Evolutionary conservation across 305 asterid genomes (phyloP).

Genomic region (Fraxinus latifolia): DNA sequence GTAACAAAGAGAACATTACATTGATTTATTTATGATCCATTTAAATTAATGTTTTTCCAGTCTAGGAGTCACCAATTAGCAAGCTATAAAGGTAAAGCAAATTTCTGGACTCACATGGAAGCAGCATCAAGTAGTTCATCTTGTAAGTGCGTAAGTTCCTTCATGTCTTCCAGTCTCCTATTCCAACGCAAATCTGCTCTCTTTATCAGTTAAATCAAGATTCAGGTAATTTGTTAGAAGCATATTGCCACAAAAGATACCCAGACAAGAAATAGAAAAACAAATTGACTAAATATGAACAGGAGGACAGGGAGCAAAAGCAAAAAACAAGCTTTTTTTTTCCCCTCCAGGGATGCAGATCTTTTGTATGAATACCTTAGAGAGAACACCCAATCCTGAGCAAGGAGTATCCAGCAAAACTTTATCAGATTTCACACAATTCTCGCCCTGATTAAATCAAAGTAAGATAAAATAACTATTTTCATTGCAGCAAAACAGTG

Average conservation of each 20-base stretch:
- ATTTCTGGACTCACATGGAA: constrained; percentile 47
- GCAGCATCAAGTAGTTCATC: constrained; percentile 87
- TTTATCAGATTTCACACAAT: constrained; percentile 57
- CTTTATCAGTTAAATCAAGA: constrained; percentile 35
- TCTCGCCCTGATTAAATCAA: constrained; percentile 38
- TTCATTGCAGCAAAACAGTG: neutral
- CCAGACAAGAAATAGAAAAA: neutral
- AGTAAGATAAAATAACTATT: neutral
- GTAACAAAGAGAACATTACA: neutral
- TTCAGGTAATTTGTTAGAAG: neutral
- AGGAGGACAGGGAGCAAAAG: neutral
- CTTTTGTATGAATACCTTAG: constrained; percentile 51
- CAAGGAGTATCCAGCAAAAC: constrained; percentile 95
- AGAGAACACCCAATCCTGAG: constrained; percentile 92
- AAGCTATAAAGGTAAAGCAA: constrained; percentile 16
- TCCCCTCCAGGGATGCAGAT: neutral
- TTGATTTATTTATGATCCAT: neutral
- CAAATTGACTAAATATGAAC: neutral
- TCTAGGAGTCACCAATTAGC: neutral
- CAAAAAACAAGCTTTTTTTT: neutral
- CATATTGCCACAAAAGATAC: neutral
- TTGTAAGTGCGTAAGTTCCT: constrained; percentile 68
- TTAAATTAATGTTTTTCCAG: neutral
- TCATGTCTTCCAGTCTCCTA: constrained; percentile 81
- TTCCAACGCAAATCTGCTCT: constrained; percentile 98